Evolutionary conservation across 192 early-diverging fungal species (phyloP).

Genomic region (Podila minutissima): DNA sequence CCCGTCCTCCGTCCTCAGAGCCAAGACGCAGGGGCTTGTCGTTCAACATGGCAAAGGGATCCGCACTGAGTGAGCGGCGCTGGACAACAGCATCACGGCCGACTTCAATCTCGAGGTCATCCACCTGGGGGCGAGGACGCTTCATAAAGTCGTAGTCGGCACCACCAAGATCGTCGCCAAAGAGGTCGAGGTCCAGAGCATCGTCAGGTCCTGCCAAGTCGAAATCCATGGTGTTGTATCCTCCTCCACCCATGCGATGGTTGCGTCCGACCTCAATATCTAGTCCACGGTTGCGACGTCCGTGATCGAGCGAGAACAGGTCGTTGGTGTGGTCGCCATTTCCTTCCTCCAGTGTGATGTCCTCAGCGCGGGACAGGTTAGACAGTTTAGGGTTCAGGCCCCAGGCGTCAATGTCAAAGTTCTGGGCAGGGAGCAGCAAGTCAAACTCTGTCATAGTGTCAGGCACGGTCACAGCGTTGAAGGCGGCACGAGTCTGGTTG

Average conservation of each 20-base stretch:
- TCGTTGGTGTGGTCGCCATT: slow-evolving; percentile 11
- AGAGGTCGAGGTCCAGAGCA: slow-evolving; percentile 34
- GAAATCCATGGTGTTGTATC: slow-evolving; percentile 48
- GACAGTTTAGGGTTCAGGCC: slow-evolving; percentile 39
- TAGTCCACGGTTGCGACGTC: slow-evolving; percentile 32
- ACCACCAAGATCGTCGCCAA: slow-evolving; percentile 22
- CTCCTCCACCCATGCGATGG: slow-evolving; percentile 52
- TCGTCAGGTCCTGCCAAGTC: slow-evolving; percentile 41
- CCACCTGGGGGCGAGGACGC: slow-evolving; percentile 20
- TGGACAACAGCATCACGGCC: slow-evolving; percentile 57
- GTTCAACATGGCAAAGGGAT: slow-evolving; percentile 43
- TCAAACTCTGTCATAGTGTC: slow-evolving; percentile 93
- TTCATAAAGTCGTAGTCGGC: slow-evolving; percentile 52
- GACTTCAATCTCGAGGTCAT: slow-evolving; percentile 65
- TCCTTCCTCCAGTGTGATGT: slow-evolving; percentile 65
- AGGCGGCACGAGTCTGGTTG: slow-evolving; percentile 72
- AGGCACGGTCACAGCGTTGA: slow-evolving; percentile 87
- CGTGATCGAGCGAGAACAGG: slow-evolving; percentile 25
- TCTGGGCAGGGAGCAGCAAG: slow-evolving; percentile 81
- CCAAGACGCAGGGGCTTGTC: slow-evolving; percentile 25
- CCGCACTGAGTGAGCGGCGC: slow-evolving; percentile 44
- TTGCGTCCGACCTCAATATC: slow-evolving; percentile 52
- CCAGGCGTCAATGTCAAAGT: slow-evolving; percentile 41
- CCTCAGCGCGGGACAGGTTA: slow-evolving; percentile 71
- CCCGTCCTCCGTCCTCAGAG: slow-evolving; percentile 43